phyloP scores from a whole-genome alignment of 1,139 yeast species.

The Taphrina betulina region DNA sequence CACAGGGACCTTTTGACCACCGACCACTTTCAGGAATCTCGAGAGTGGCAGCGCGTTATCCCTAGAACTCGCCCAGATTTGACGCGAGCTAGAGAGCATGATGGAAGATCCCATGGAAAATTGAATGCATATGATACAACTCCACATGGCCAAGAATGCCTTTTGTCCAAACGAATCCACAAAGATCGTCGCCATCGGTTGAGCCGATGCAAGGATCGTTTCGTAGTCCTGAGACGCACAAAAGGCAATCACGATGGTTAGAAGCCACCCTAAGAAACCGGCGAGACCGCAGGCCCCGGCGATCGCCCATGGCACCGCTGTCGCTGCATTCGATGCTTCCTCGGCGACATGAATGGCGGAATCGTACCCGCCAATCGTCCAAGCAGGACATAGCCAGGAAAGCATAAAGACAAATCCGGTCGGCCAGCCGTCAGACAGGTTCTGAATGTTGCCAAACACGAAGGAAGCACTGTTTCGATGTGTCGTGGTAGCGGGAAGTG shows the following conservation, averaged over 20 bases:
- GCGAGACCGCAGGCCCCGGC: constrained; percentile 54
- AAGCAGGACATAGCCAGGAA: constrained; percentile 60
- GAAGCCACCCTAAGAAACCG: constrained; percentile 49
- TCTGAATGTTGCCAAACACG: constrained; percentile 43
- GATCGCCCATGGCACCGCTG: constrained; percentile 68
- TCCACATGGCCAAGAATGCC: constrained; percentile 63
- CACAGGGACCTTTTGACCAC: constrained; percentile 60
- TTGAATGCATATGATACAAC: constrained; percentile 55
- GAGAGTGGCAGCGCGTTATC: constrained; percentile 81
- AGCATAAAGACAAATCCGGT: constrained; percentile 63
- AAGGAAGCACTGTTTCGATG: constrained; percentile 43
- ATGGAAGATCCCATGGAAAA: constrained; percentile 49
- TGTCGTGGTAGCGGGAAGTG: constrained; percentile 41
- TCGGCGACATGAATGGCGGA: constrained; percentile 68
- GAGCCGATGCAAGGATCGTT: neutral
- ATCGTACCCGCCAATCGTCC: constrained; percentile 56
- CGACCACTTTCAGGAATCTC: constrained; percentile 34
- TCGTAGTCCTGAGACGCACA: constrained; percentile 7
- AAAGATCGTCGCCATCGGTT: constrained; percentile 4
- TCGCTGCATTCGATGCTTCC: constrained; percentile 64
- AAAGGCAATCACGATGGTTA: constrained; percentile 48
- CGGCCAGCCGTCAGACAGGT: constrained; percentile 60
- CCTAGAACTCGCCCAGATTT: constrained; percentile 82
- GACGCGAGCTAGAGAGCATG: constrained; percentile 71
- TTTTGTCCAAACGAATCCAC: constrained; percentile 48